Base-by-base conservation (phyloP, 352 stramenopile genomes). In the Pythium utonaiense region DNA sequence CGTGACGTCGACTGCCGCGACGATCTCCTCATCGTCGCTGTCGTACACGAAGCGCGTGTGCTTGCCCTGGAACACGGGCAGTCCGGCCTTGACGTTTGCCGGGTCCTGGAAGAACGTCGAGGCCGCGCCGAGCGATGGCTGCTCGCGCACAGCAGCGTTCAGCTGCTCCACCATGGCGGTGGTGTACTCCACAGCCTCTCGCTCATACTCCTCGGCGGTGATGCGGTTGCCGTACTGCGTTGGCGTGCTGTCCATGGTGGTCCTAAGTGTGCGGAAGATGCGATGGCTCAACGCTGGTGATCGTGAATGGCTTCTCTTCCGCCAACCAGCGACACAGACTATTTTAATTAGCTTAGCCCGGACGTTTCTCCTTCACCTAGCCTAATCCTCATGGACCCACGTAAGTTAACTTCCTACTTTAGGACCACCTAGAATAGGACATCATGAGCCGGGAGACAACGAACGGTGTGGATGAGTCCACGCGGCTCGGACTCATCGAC, bases 21-120 rank as follows among this genome's bases (percentile, higher is more conserved):
- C 66, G 60, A 91, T 88, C 57, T 85, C 74, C 9, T 85, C 73
- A 1, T 88, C 78, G 8, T 86, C 77, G 13, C 87, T 76, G 55
- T 91, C 82, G 70, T 91, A 91, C 51, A 91, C 72, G 42, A 91
- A 91, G 30, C 81, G 79, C 67, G 79, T 91, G 77, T 91, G 81
- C 60, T 81, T 88, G 27, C 81, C 81, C 64, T 89, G 81, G 64
- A 91, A 91, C 13, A 91, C 74, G 1, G 81, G 81, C 30, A 91
- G 72, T 6, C 81, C 81, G 21, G 66, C 70, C 49, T 66, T 51
- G 48, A 89, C 67, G 66, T 91, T 91, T 50, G 60, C 57, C 22
- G 73, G 69, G 70, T 83, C 66, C 69, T 86, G 74, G 67, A 88
- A 91, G 56, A 87, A 91, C 38, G 66, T 53, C 27, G 78, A 88